Percentiles rank a stretch among this genome's conserved stretches.
These are phyloP conservation scores for Penicillium longicatenatum DNA, from an alignment of 495 filamentous ascomycete genomes.

Conservation along the genomic window DNA sequence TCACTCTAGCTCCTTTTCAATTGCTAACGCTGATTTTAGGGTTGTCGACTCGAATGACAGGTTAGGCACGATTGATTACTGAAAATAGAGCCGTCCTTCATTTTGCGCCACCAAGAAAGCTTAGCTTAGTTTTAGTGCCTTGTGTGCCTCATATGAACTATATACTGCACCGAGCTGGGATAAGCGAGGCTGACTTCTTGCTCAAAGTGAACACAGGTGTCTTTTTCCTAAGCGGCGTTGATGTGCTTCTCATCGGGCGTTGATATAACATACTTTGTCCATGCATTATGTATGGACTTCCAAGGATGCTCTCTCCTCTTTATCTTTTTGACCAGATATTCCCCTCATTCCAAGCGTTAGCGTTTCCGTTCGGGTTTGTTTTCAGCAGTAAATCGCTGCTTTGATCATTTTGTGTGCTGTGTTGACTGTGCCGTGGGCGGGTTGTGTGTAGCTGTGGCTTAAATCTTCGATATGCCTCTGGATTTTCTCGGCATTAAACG, in stretches of 20 bases:
- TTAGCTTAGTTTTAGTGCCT: not conserved
- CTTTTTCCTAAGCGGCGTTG: not conserved
- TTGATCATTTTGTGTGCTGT: slow-evolving; percentile 1
- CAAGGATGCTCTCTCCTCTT: slow-evolving; percentile 10
- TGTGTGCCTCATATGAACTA: not conserved
- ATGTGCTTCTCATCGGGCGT: not conserved
- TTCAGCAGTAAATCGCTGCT: slow-evolving; percentile 4
- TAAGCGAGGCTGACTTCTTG: not conserved
- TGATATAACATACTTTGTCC: slow-evolving; percentile 8
- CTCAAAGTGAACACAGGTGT: not conserved
- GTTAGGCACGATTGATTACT: slow-evolving; percentile 52
- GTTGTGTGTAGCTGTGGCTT: slow-evolving; percentile 5
- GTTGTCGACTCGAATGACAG: slow-evolving; percentile 57
- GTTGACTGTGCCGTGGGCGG: not conserved
- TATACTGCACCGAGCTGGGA: not conserved
- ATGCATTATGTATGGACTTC: not conserved
- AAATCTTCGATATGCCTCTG: slow-evolving; percentile 5
- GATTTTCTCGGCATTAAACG: not conserved
- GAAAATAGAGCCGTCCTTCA: slow-evolving; percentile 12
- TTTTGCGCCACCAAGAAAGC: not conserved
- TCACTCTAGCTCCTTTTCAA: not conserved
- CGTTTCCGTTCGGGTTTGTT: slow-evolving; percentile 12
- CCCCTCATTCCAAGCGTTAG: slow-evolving; percentile 22
- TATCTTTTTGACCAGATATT: slow-evolving; percentile 17
- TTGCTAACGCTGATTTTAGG: slow-evolving; percentile 27